Base-by-base conservation (phyloP, 306 rosid species). In the Sphenostylis stenocarpa region DNA sequence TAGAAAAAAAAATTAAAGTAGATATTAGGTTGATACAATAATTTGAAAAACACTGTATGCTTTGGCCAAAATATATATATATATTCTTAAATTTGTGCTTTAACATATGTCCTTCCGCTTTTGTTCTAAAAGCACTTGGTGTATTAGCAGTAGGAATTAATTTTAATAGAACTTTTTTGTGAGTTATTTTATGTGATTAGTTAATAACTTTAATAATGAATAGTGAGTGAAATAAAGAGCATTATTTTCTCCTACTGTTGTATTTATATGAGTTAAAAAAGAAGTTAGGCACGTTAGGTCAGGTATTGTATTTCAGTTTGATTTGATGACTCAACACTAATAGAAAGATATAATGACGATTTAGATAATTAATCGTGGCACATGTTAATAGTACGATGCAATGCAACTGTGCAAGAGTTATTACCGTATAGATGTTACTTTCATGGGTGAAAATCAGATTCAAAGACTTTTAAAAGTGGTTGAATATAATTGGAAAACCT, bases 261-360 rank as follows among this genome's bases (percentile, higher is more conserved):
- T 36, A 63, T 64, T 64, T 38, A 38, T 21, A 36, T 39, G 11
- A 34, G 15, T 39, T 21, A 41, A 21, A 66, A 43, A 14, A 4
- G 5, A 28, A 57, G 52, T 64, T 66, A 66, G 38, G 56, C 56
- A 24, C 24, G 56, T 44, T 67, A 67, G 72, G 72, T 69, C 41
- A 67, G 16, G 5, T 7, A 28, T 45, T 43, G 16, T 17, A 28
- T 47, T 47, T 16, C 16, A 48, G 44, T 12, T 41, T 41, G 2
- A 38, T 45, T 47, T 26, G 7, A 24, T 68, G 52, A 45, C 24
- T 68, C 19, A 14, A 43, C 38, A 43, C 20, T 43, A 24, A 14
- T 67, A 1, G 36, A 2, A 21, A 45, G 12, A 24, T 44, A 24
- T 43, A 8, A 67, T 3, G 1, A 44, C 24, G 8, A 13, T 67